Conservation (phyloP, 164 flowering plant species). For the Piper betle region DNA sequence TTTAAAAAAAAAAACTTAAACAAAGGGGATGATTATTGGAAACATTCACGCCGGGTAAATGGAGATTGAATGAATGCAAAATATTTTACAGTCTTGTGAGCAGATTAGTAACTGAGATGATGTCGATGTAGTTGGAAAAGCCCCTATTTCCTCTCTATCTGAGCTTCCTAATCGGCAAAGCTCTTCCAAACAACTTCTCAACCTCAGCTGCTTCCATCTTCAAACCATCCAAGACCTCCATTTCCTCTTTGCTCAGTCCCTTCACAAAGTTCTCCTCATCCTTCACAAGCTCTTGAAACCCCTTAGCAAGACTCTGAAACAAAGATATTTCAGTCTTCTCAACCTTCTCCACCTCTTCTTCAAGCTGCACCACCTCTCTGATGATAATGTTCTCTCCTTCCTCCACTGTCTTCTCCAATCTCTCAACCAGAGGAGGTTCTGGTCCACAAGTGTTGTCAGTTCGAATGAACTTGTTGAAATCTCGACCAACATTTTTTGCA, state of each 20-base stretch:
- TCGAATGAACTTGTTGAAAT: conserved; percentile 56
- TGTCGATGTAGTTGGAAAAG: too few species aligned
- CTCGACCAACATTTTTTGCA: conserved; percentile 64
- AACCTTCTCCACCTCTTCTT: conserved; percentile 50
- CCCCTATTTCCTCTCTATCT: too few species aligned
- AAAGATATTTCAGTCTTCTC: conserved; percentile 60
- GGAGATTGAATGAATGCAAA: too few species aligned
- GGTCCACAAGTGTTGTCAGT: conserved; percentile 92
- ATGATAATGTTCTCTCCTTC: conserved; percentile 66
- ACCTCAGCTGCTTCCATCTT: conserved; percentile 84
- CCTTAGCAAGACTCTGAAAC: conserved; percentile 52
- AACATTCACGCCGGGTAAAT: too few species aligned
- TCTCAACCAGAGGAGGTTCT: conserved; percentile 82
- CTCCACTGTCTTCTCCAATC: conserved; percentile 83
- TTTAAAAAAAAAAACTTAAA: too few species aligned
- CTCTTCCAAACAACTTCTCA: conserved; percentile 66
- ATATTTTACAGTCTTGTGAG: too few species aligned
- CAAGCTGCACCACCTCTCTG: conserved; percentile 67
- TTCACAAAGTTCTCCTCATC: conserved; percentile 58
- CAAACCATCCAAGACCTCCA: conserved; percentile 48
- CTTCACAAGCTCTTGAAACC: conserved; percentile 48
- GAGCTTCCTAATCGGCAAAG: conserved; percentile 74
- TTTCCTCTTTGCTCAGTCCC: conserved; percentile 65
- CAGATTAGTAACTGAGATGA: too few species aligned
- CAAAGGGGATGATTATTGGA: too few species aligned